A percentile compares a stretch with the other conserved stretches of the same genome.
Evolutionary conservation across 129 eudicot genomes (phyloP).

Genomic region (Deinandra increscens): DNA sequence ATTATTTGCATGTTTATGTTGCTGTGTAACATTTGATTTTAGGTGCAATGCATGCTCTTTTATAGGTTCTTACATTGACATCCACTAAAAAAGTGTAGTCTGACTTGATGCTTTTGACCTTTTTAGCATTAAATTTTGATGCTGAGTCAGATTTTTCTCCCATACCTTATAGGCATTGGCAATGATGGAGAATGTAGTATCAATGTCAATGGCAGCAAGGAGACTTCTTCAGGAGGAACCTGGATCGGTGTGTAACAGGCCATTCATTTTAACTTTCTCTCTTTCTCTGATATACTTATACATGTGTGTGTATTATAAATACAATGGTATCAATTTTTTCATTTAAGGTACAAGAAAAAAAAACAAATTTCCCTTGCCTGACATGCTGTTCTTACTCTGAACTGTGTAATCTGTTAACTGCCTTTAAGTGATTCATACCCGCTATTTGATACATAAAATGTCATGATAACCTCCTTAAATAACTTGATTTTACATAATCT

Average conservation of each 20-base stretch:
- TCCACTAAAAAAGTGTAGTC: conserved; percentile 1
- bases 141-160: conserved; percentile 10
- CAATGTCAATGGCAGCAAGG: conserved; percentile 78
- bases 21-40: not conserved
- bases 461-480: not conserved
- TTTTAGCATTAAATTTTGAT: conserved; percentile 3
- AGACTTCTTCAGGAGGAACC: conserved; percentile 94
- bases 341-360: not conserved
- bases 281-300: not conserved
- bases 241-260: conserved; percentile 51
- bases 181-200: conserved; percentile 71
- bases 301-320: not conserved
- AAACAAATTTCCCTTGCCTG: not conserved
- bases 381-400: conserved; percentile 14
- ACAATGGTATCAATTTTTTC: not conserved
- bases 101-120: conserved; percentile 20
- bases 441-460: conserved; percentile 5
- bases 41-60: conserved; percentile 14
- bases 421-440: conserved; percentile 3
- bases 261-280: conserved; percentile 13
- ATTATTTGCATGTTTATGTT: not conserved
- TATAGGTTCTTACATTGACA: conserved; percentile 12
- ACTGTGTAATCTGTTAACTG: conserved; percentile 1
- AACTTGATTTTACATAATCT: conserved; percentile 19
- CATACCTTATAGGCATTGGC: conserved; percentile 52